Evolutionary conservation across 73 alveolate genomes (phyloP).

Genomic region (Breviolum minutum): DNA sequence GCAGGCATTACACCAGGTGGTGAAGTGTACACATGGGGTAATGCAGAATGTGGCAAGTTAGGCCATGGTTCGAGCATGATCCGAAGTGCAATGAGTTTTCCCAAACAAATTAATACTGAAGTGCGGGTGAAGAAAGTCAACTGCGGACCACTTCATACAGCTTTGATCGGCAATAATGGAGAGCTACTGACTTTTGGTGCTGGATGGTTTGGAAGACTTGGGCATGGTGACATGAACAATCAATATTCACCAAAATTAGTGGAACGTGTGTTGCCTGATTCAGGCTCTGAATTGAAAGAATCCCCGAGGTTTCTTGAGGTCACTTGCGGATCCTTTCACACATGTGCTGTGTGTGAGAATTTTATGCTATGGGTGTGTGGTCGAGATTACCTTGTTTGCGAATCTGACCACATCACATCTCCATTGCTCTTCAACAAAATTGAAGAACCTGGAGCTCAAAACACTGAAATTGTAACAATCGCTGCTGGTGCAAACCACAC

Average conservation of each 20-base stretch:
- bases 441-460: not conserved
- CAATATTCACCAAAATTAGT: conserved; percentile 43
- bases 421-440: conserved; percentile 56
- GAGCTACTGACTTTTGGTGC: conserved; percentile 81
- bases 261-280: not conserved
- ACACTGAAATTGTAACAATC: not conserved
- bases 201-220: conserved; percentile 83
- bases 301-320: conserved; percentile 50
- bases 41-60: conserved; percentile 81
- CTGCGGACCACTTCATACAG: conserved; percentile 42
- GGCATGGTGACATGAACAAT: conserved; percentile 79
- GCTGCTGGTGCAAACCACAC: conserved; percentile 70
- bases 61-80: conserved; percentile 91
- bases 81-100: conserved; percentile 72
- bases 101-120: conserved; percentile 60
- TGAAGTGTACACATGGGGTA: conserved; percentile 87
- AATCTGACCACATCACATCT: conserved; percentile 54
- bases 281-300: not conserved
- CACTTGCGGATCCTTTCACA: conserved; percentile 81
- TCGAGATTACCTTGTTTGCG: conserved; percentile 67
- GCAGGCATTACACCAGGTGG: conserved; percentile 84
- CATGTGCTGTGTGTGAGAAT: conserved; percentile 5
- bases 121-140: conserved; percentile 32
- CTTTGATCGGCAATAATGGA: conserved; percentile 51
- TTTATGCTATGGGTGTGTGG: conserved; percentile 56